A percentile compares a stretch with the other conserved stretches of the same genome.
Evolutionary conservation across 1,139 yeast genomes (phyloP).

Genomic region (Williopsis jadinii): DNA sequence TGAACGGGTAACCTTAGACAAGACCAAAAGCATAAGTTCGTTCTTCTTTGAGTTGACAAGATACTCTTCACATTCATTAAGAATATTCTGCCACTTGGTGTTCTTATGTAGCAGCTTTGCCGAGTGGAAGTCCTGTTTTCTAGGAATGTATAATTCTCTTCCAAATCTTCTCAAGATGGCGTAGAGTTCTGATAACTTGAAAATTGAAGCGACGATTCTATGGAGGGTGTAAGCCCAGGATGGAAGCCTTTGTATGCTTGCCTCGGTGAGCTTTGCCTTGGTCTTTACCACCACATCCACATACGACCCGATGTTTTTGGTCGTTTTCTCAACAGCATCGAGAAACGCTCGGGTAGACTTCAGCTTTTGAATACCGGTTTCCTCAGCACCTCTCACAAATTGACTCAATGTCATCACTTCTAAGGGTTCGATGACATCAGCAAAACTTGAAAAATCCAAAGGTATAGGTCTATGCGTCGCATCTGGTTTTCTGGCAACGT

Average conservation of each 20-base stretch:
- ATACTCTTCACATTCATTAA: constrained; percentile 35
- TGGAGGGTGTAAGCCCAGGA: constrained; percentile 39
- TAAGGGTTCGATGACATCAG: constrained; percentile 28
- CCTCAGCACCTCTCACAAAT: constrained; percentile 16
- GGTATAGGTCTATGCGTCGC: constrained; percentile 23
- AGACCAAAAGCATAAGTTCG: constrained; percentile 43
- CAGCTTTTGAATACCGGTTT: constrained; percentile 5
- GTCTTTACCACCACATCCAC: constrained; percentile 7
- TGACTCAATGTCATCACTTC: constrained; percentile 28
- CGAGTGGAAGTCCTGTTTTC: constrained; percentile 34
- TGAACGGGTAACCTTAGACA: constrained; percentile 43
- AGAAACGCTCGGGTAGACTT: constrained; percentile 10
- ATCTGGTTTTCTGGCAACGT: constrained; percentile 23
- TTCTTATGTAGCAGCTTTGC: constrained; percentile 31
- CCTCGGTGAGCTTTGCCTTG: constrained; percentile 15
- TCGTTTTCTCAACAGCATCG: constrained; percentile 13
- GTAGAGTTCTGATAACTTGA: constrained; percentile 42
- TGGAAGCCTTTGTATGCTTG: constrained; percentile 26
- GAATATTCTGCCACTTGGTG: constrained; percentile 16
- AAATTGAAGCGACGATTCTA: constrained; percentile 37
- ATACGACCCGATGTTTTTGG: constrained; percentile 6
- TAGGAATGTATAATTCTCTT: constrained; percentile 37
- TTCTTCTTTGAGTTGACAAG: constrained; percentile 44
- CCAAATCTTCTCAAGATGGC: constrained; percentile 38
- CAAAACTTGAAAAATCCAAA: constrained; percentile 24